Conservation (phyloP, 371 early-diverging fungal genomes). For the Mucor indicus region DNA sequence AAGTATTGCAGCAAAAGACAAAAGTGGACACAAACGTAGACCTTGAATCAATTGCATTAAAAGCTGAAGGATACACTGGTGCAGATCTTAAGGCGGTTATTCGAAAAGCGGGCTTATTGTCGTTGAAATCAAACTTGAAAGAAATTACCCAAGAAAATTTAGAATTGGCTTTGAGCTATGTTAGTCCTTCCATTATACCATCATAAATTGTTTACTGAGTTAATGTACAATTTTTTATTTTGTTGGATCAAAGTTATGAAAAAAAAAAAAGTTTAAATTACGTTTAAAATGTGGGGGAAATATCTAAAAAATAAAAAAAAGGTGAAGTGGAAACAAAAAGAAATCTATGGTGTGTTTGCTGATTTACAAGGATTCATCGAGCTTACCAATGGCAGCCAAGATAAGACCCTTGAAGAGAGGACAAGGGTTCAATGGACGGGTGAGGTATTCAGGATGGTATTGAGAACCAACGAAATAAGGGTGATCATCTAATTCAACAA, state of each 20-base stretch:
- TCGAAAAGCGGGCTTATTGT: constrained; percentile 72
- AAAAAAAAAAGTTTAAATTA: no score
- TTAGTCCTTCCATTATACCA: constrained; percentile 9
- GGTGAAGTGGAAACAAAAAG: not conserved
- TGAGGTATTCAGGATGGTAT: constrained; percentile 99
- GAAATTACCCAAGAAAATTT: constrained; percentile 10
- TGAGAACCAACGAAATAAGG: constrained; percentile 98
- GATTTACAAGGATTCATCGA: constrained; percentile 30
- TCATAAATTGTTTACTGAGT: not conserved
- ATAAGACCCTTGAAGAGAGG: constrained; percentile 95
- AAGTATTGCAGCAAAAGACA: constrained; percentile 56
- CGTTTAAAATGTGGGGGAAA: no score
- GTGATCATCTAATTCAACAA: constrained; percentile 90
- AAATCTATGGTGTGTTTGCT: not conserved
- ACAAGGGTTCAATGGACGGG: constrained; percentile 90
- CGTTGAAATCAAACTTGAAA: constrained; percentile 25
- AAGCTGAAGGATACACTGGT: constrained; percentile 67
- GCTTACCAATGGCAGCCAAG: constrained; percentile 68
- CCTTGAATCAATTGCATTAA: constrained; percentile 43
- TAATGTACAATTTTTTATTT: no score
- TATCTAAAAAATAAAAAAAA: no score
- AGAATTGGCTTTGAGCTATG: constrained; percentile 7
- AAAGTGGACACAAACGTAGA: constrained; percentile 49
- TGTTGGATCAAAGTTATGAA: no score
- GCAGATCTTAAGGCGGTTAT: constrained; percentile 82